Evolutionary conservation across 805 yeast species (phyloP).

Genomic region (Wickerhamiella bombiphila): DNA sequence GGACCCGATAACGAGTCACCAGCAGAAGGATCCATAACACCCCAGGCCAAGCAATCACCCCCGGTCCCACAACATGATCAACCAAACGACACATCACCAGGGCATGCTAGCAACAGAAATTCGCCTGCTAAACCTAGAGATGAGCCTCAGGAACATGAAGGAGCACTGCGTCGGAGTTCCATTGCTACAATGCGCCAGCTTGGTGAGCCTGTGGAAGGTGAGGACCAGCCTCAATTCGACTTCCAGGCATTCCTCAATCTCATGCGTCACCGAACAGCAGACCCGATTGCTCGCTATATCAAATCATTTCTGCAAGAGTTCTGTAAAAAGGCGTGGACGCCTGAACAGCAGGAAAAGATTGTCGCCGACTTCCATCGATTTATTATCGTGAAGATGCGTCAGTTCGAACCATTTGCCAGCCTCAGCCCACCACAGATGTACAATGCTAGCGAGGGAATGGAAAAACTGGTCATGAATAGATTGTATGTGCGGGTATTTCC

Average conservation of each 20-base stretch:
- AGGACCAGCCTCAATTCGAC: constrained; percentile 39
- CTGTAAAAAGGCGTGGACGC: constrained; percentile 50
- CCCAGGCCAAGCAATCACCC: no score
- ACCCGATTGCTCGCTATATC: constrained; percentile 75
- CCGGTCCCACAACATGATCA: no score
- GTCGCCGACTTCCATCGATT: constrained; percentile 64
- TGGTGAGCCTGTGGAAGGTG: constrained; percentile 5
- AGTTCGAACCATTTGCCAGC: constrained; percentile 54
- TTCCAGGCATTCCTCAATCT: constrained; percentile 67
- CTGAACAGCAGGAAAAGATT: constrained; percentile 64
- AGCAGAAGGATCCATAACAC: no score
- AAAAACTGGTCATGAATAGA: constrained; percentile 81
- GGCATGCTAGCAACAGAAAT: no score
- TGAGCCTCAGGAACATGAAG: constrained; percentile 1
- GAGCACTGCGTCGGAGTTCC: constrained; percentile 10
- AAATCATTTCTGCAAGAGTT: constrained; percentile 74
- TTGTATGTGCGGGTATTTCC: constrained; percentile 66
- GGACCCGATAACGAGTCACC: no score
- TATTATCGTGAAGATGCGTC: constrained; percentile 29
- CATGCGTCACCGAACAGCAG: constrained; percentile 62
- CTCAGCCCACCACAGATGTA: constrained; percentile 35
- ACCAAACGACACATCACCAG: no score
- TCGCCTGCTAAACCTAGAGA: no score
- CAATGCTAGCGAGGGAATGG: constrained; percentile 81
- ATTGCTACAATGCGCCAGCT: constrained; percentile 11